Conservation (phyloP, 2,329 filamentous ascomycete species). For the Aquanectria penicillioides region DNA sequence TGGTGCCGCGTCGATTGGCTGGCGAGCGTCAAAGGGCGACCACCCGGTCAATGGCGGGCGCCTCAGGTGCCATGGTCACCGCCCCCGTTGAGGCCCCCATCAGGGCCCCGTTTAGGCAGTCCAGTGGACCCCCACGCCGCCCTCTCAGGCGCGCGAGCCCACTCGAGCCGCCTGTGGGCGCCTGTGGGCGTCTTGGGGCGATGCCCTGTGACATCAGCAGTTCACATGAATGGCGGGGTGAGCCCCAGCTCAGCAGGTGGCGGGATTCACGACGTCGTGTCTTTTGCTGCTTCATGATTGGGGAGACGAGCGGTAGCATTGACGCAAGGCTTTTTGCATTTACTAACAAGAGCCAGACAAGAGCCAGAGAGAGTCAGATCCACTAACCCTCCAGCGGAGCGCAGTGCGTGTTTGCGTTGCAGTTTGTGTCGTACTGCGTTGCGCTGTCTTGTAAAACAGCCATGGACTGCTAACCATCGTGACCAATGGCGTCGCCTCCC, state of each 20-base stretch:
- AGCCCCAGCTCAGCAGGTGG: no score
- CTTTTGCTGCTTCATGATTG: background rate
- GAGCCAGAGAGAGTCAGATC: no score
- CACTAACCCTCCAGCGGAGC: no score
- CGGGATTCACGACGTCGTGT: background rate
- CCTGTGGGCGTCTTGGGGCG: background rate
- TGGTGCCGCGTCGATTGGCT: conserved; percentile 11
- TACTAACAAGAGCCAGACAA: no score
- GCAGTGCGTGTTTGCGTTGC: background rate
- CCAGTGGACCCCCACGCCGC: background rate
- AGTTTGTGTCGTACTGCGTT: no score
- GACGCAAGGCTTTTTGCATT: background rate
- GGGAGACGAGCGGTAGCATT: conserved; percentile 1
- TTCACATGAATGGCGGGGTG: background rate
- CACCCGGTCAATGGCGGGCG: background rate
- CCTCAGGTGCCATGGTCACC: background rate
- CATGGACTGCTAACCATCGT: background rate
- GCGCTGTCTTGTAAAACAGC: background rate
- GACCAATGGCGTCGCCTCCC: conserved; percentile 4
- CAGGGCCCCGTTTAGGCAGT: background rate
- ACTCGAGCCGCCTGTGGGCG: background rate
- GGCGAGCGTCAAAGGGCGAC: background rate
- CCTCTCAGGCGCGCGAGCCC: background rate
- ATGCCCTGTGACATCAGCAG: conserved; percentile 19
- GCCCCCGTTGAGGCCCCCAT: background rate